phyloP scores from a whole-genome alignment of 2,329 filamentous ascomycete species.

The Aciculosporium take region DNA sequence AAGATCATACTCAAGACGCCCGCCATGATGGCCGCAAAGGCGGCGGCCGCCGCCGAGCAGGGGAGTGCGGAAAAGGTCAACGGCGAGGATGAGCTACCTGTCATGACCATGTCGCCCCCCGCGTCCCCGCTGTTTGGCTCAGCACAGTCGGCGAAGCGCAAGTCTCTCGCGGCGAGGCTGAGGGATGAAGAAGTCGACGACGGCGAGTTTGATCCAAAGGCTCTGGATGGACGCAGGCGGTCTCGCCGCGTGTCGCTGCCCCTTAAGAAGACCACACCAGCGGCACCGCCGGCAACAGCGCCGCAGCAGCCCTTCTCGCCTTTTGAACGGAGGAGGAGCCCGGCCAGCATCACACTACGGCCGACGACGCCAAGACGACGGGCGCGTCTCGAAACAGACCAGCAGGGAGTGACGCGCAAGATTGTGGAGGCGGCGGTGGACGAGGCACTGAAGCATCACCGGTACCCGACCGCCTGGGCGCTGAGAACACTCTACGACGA shows the following conservation, averaged over 20 bases:
- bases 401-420: slow-evolving; percentile 33
- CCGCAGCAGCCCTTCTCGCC: not conserved
- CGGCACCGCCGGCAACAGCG: slow-evolving; percentile 8
- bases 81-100: slow-evolving; percentile 11
- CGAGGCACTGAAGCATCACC: slow-evolving; percentile 39
- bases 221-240: slow-evolving; percentile 18
- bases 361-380: slow-evolving; percentile 9
- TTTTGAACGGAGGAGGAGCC: slow-evolving; percentile 5
- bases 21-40: slow-evolving; percentile 14
- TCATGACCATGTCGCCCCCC: slow-evolving; percentile 5
- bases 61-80: slow-evolving; percentile 8
- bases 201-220: slow-evolving; percentile 29
- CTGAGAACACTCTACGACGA: slow-evolving; percentile 47
- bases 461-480: slow-evolving; percentile 49
- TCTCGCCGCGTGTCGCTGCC: slow-evolving; percentile 19
- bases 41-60: slow-evolving; percentile 11
- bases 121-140: slow-evolving; percentile 10
- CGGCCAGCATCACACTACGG: slow-evolving; percentile 6
- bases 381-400: slow-evolving; percentile 14
- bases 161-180: slow-evolving; percentile 10
- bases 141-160: slow-evolving; percentile 12
- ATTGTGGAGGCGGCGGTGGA: slow-evolving; percentile 45
- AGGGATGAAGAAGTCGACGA: slow-evolving; percentile 24
- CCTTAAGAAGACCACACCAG: slow-evolving; percentile 11
- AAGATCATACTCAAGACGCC: slow-evolving; percentile 34